phyloP scores from a whole-genome alignment of 75 land plant species.

The Pinus albicaulis region DNA sequence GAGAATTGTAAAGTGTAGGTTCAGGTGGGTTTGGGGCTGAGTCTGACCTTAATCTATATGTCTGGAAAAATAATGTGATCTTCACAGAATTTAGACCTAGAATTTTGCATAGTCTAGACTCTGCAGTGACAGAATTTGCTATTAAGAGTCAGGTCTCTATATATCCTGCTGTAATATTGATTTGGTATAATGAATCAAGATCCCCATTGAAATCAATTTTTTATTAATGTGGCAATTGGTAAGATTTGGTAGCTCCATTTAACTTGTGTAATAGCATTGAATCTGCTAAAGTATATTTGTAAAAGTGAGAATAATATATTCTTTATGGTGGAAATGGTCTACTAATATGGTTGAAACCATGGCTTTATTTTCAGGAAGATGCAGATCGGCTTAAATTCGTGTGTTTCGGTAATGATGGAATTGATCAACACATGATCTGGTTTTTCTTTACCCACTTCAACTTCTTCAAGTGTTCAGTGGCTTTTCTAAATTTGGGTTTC shows the following conservation, averaged over 20 bases:
- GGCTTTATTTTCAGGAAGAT: slow-evolving; percentile 65
- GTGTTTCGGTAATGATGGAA: slow-evolving; percentile 81
- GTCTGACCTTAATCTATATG: too few species aligned
- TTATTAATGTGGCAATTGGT: too few species aligned
- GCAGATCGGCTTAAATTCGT: slow-evolving; percentile 80
- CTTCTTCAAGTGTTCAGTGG: not conserved
- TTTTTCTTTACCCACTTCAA: slow-evolving; percentile 17
- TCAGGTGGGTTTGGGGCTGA: too few species aligned
- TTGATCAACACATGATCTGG: slow-evolving; percentile 98
- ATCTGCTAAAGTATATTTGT: not conserved
- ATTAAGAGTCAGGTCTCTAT: too few species aligned
- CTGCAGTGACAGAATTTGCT: too few species aligned
- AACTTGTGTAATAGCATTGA: not conserved
- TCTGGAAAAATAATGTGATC: too few species aligned
- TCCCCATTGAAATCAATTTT: too few species aligned
- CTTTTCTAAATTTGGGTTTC: not conserved
- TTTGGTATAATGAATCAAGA: too few species aligned
- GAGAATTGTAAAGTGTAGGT: too few species aligned
- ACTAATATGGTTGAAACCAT: not conserved
- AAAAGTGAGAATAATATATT: not conserved
- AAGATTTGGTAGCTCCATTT: not conserved
- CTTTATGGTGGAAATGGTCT: slow-evolving; percentile 1
- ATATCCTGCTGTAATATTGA: too few species aligned
- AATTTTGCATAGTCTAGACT: too few species aligned
- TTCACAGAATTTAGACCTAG: too few species aligned